Evolutionary conservation across 2,329 filamentous ascomycete species (phyloP), one percentile per base, ranked within the genome.

Genomic region (Fusarium hostae): DNA sequence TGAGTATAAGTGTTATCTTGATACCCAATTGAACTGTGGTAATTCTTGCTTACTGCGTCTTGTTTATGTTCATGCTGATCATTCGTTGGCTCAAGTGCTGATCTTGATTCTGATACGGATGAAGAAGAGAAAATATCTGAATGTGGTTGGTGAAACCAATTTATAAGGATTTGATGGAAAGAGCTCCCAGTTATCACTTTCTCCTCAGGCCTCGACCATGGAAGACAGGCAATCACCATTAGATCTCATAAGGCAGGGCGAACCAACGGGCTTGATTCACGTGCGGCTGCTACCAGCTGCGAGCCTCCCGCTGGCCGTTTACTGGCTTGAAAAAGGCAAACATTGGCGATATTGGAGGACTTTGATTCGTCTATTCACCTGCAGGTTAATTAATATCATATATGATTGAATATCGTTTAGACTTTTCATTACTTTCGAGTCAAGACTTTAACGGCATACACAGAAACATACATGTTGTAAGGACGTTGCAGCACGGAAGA

Each of bases 251-350:
- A 58, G 51, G 51, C 24, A 61, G 40, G 37, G 30, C 35, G 45
- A 68, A 52, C 64, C 64, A 70, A 64, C 68, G 32, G 35, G 39
- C 44, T 47, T 56, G 45, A 50, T 73, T 63, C 70, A 72, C 62
- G 66, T 71, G 70, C 62, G 59, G 59, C 62, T 65, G 56, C 56
- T 41, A 43, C 59, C 55, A 70, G 50, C 39, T 60, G 58, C 51
- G 35, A 64, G 63, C 54, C 47, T 63, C 26, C 32, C 37, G 44
- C 54, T 32, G 10, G 41, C 44, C 28, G 32, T 34, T 34, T 39
- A n/a, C 59, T 55, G 41, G 35, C 34, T 51, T 45, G 16, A 39
- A 37, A 39, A 45, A 40, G 20, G 30, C 64, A 55, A 55, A 43
- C 28, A 44, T 40, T 28, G 22, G 11, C n/a, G 32, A 45, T 26